Evolutionary conservation across 441 rosid genomes (phyloP), one percentile per base, ranked within the genome.

Genomic region (Pelargonium cotyledonis): DNA sequence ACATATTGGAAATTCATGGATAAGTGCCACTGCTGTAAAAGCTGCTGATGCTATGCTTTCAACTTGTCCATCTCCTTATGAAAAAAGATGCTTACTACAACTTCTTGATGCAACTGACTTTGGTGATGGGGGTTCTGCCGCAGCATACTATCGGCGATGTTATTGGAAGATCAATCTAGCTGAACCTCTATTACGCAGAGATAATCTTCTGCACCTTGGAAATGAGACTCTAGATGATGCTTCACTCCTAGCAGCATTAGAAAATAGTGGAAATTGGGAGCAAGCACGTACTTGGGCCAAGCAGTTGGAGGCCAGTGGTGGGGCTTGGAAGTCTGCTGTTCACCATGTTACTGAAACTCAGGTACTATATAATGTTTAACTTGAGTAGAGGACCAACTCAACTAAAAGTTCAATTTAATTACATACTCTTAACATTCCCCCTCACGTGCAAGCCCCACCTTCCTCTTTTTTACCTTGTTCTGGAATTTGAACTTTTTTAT

Each of bases 231-330:
- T 92, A 49, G 96, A 92, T 86, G 98, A 95, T 83, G 85, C 90
- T 80, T 81, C 98, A 44, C 99, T 95, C 79, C 79, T 95, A 78
- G 69, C 80, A 68, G 97, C 96, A 53, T 76, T 95, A 70, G 97
- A 89, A 78, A 84, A 83, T 83, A 92, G 86, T 74, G 86, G 91
- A 70, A 88, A 85, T 63, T 95, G 99, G 99, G 98, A 95, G 79
- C 92, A 95, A 80, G 98, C 99, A 77, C 95, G 91, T 40, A 92
- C 88, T 84, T 95, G 99, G 99, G 98, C 98, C 47, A 88, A 84
- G 78, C 99, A 92, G 85, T 83, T 95, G 83, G 98, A 90, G 77
- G 90, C 90, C 75, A 84, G 85, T 69, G 94, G 95, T 38, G 94
- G 86, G 79, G 80, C 92, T 73, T 95, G 98, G 98, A 90, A 87